Percentiles rank a stretch among this genome's conserved stretches.
phyloP scores from a whole-genome alignment of 228 moss, liverwort and hornwort genomes.

The Sphagnum magellanicum region DNA sequence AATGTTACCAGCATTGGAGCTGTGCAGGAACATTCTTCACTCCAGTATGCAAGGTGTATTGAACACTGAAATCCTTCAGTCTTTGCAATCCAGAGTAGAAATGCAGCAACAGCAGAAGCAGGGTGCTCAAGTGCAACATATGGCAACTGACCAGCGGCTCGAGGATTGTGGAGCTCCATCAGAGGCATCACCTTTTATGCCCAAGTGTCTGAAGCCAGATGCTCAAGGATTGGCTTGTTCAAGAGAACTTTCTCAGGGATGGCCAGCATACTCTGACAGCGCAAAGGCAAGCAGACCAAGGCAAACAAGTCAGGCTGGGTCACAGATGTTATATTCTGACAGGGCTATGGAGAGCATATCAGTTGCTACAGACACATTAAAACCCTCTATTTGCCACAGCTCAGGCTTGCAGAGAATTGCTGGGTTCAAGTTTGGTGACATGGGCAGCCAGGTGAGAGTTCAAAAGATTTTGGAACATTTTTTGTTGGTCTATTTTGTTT shows the following conservation, averaged over 20 bases:
- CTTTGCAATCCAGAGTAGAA: background rate
- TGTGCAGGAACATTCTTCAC: background rate
- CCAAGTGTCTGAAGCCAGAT: background rate
- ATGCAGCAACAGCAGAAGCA: background rate
- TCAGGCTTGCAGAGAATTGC: background rate
- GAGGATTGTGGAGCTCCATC: background rate
- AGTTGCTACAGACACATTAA: background rate
- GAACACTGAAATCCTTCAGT: background rate
- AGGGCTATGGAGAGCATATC: background rate
- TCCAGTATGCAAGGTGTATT: background rate
- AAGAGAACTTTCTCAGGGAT: background rate
- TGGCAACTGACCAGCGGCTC: background rate
- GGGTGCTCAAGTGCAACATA: too few relatives aligned
- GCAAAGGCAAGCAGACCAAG: background rate
- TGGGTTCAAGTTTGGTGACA: background rate
- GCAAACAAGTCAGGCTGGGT: background rate
- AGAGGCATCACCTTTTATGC: background rate
- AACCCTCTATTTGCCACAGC: background rate
- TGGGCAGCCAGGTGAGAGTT: background rate
- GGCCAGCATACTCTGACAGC: background rate
- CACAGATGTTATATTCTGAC: too few relatives aligned
- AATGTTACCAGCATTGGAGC: conserved; percentile 2
- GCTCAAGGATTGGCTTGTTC: background rate
- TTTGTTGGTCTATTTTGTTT: background rate
- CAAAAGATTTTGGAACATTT: background rate